These are phyloP conservation scores for Tylopilus felleus DNA, from an alignment of 768 basidiomycete genomes.

Conservation along the genomic window DNA sequence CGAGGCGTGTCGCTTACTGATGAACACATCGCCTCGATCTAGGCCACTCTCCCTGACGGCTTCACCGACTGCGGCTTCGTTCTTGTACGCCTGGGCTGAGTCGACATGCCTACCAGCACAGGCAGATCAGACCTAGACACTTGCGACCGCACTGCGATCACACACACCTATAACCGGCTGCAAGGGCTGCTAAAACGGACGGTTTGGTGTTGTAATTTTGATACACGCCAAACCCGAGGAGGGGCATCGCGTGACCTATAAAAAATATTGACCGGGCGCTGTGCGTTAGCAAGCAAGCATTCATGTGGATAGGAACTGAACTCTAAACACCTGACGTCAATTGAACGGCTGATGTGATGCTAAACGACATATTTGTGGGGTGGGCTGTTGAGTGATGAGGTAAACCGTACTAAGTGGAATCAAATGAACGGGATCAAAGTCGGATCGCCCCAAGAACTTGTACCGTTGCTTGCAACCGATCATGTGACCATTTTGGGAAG, in stretches of 20 bases:
- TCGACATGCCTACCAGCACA: conserved; percentile 57
- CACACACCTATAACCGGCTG: conserved; percentile 58
- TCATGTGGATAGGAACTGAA: conserved; percentile 1
- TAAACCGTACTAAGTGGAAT: conserved; percentile 1
- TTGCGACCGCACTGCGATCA: neutral
- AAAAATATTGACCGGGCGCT: neutral
- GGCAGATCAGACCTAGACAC: neutral
- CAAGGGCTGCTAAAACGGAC: conserved; percentile 59
- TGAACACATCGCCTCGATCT: conserved; percentile 58
- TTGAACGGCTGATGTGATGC: conserved; percentile 30
- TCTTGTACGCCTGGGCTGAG: conserved; percentile 66
- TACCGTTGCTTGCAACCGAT: neutral
- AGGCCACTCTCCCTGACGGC: conserved; percentile 57
- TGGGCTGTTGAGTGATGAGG: conserved; percentile 19
- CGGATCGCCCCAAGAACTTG: conserved; percentile 7
- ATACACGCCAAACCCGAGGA: conserved; percentile 70
- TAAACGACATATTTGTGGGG: conserved; percentile 22
- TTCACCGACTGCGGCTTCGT: conserved; percentile 59
- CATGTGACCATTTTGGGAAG: neutral
- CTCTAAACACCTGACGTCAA: conserved; percentile 35
- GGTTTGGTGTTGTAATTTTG: conserved; percentile 55
- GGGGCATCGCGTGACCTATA: conserved; percentile 56
- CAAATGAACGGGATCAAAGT: conserved; percentile 3
- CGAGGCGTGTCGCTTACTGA: conserved; percentile 47
- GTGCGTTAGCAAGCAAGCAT: neutral